A percentile compares a stretch with the other conserved stretches of the same genome.
phyloP scores from a whole-genome alignment of 495 filamentous ascomycete genomes.

The Hypoxylon lienhwacheense region DNA sequence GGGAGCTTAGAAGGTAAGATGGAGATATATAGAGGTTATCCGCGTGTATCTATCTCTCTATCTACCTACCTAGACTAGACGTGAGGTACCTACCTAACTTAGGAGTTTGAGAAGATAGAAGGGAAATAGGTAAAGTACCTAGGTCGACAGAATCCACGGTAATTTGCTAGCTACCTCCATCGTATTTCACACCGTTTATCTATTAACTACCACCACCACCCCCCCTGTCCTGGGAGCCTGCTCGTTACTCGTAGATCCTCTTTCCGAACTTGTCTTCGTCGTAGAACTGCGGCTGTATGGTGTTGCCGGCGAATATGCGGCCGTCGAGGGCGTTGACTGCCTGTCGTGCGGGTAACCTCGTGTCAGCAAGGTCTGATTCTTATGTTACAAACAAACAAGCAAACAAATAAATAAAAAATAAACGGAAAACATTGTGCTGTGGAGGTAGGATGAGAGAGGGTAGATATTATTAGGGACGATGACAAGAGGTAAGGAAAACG shows the following conservation, averaged over 20 bases:
- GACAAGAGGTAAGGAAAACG: conserved; percentile 38
- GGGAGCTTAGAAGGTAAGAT: too few relatives aligned
- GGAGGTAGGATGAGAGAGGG: neutral
- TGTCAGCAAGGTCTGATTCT: conserved; percentile 12
- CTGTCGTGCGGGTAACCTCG: conserved; percentile 45
- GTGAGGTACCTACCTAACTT: too few relatives aligned
- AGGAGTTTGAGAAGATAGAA: too few relatives aligned
- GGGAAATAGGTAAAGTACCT: too few relatives aligned
- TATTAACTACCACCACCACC: neutral
- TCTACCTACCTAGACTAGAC: too few relatives aligned
- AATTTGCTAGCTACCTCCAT: neutral
- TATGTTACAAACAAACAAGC: too few relatives aligned
- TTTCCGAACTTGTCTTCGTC: conserved; percentile 77
- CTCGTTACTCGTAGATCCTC: conserved; percentile 60
- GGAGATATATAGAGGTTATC: too few relatives aligned
- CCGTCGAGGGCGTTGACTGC: conserved; percentile 87
- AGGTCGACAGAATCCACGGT: too few relatives aligned
- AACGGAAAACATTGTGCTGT: neutral
- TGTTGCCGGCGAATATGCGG: conserved; percentile 82
- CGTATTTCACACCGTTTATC: neutral
- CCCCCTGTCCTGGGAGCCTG: neutral
- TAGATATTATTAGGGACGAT: neutral
- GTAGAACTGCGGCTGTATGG: conserved; percentile 76
- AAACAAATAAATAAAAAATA: too few relatives aligned
- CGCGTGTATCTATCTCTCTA: too few relatives aligned